These are phyloP conservation scores for Tolypocladium tropicale DNA, from an alignment of 2,329 filamentous ascomycete genomes.

Conservation along the genomic window DNA sequence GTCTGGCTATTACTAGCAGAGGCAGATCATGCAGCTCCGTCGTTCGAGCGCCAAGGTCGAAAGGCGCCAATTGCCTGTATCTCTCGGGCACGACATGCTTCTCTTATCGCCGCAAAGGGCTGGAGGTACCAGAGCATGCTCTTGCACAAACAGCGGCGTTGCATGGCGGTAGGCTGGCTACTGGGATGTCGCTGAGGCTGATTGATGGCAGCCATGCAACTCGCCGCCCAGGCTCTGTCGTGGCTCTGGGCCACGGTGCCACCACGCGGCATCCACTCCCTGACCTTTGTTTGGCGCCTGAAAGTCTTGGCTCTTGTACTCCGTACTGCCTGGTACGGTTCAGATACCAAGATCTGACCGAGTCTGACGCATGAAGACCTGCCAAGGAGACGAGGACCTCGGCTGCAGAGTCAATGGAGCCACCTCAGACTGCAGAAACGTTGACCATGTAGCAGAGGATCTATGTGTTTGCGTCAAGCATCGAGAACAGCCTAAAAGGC, in stretches of 20 bases:
- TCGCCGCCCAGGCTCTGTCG: not conserved
- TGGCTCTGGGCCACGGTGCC: not conserved
- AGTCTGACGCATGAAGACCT: not conserved
- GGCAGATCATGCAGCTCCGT: not conserved
- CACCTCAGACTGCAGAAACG: not conserved
- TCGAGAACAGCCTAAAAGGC: not conserved
- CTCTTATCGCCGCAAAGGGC: not conserved
- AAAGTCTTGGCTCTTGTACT: not conserved
- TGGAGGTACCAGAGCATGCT: not conserved
- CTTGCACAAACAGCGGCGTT: not conserved
- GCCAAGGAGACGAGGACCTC: not conserved
- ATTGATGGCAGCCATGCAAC: not conserved
- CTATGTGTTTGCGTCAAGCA: not conserved
- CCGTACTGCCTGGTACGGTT: too few relatives aligned
- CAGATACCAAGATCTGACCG: not conserved
- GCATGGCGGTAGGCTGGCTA: not conserved
- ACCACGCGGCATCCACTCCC: not conserved
- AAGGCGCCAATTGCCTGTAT: not conserved
- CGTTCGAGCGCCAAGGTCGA: not conserved
- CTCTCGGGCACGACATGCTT: not conserved
- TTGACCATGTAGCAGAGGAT: not conserved
- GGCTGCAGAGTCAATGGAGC: not conserved
- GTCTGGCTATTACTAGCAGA: not conserved
- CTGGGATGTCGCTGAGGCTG: not conserved
- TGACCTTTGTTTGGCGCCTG: not conserved